Percentiles rank a stretch among this genome's conserved stretches.
These are phyloP conservation scores for Penicillium salamii DNA, from an alignment of 495 filamentous ascomycete species.

Conservation along the genomic window DNA sequence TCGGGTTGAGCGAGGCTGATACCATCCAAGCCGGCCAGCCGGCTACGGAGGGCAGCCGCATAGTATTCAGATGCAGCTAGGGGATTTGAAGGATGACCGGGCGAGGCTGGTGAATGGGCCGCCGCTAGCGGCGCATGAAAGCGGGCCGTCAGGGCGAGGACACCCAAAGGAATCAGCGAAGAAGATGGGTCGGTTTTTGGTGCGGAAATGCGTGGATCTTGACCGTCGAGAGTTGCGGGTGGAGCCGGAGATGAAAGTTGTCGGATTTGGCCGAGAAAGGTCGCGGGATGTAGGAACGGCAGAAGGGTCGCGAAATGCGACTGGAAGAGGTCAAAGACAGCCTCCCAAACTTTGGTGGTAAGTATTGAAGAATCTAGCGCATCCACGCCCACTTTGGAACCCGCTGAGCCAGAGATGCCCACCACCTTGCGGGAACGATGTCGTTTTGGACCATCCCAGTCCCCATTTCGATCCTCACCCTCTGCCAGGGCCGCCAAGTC, in stretches of 20 bases:
- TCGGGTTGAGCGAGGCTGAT: constrained; percentile 53
- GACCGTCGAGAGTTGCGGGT: constrained; percentile 19
- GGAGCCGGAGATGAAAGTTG: constrained; percentile 37
- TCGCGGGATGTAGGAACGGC: constrained; percentile 78
- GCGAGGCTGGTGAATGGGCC: constrained; percentile 54
- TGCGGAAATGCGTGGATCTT: constrained; percentile 25
- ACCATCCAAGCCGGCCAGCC: constrained; percentile 54
- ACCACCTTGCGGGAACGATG: constrained; percentile 52
- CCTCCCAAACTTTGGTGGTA: constrained; percentile 67
- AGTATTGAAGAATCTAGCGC: constrained; percentile 52
- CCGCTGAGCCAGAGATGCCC: constrained; percentile 31
- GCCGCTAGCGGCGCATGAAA: constrained; percentile 69
- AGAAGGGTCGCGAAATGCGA: constrained; percentile 78
- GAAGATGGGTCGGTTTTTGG: constrained; percentile 45
- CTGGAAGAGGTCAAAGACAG: constrained; percentile 75
- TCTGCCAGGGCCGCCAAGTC: constrained; percentile 46
- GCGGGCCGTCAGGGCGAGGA: constrained; percentile 75
- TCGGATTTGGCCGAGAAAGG: constrained; percentile 60
- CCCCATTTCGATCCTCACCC: constrained; percentile 57
- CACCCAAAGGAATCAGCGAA: constrained; percentile 71
- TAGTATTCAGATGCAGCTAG: constrained; percentile 75
- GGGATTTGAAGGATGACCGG: constrained; percentile 52
- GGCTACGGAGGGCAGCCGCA: constrained; percentile 64
- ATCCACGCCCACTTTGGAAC: constrained; percentile 35
- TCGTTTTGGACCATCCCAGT: constrained; percentile 59